Evolutionary conservation across 148 eudicot genomes (phyloP).

Genomic region (Chenopodium quinoa): DNA sequence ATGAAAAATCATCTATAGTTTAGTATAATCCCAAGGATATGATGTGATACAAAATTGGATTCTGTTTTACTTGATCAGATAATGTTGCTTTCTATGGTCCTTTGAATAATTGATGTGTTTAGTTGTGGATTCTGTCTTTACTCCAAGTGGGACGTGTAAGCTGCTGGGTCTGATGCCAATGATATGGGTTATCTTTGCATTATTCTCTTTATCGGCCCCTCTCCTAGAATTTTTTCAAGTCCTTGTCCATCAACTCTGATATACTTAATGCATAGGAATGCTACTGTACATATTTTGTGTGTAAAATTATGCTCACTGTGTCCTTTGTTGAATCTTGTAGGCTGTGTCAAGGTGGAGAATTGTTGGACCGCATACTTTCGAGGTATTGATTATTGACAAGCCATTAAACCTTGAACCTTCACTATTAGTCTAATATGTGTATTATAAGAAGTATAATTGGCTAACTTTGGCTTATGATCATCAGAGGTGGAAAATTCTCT

Average conservation of each 20-base stretch:
- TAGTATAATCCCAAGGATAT: not conserved
- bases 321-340: constrained; percentile 37
- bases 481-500: constrained; percentile 89
- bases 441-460: not conserved
- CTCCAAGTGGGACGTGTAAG: not conserved
- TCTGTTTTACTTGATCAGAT: not conserved
- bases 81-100: not conserved
- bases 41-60: not conserved
- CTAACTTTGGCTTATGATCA: constrained; percentile 20
- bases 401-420: not conserved
- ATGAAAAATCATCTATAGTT: not conserved
- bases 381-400: constrained; percentile 43
- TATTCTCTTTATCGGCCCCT: not conserved
- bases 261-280: constrained; percentile 16
- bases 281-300: not conserved
- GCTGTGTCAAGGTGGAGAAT: constrained; percentile 91
- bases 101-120: not conserved
- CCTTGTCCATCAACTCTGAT: not conserved
- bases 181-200: constrained; percentile 7
- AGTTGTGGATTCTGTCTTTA: not conserved
- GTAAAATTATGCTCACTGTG: constrained; percentile 1
- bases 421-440: not conserved
- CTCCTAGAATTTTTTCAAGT: not conserved
- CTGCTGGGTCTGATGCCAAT: not conserved
- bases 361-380: constrained; percentile 80